Conservation (phyloP, 2,329 filamentous ascomycete genomes). For the Aureobasidium namibiae region DNA sequence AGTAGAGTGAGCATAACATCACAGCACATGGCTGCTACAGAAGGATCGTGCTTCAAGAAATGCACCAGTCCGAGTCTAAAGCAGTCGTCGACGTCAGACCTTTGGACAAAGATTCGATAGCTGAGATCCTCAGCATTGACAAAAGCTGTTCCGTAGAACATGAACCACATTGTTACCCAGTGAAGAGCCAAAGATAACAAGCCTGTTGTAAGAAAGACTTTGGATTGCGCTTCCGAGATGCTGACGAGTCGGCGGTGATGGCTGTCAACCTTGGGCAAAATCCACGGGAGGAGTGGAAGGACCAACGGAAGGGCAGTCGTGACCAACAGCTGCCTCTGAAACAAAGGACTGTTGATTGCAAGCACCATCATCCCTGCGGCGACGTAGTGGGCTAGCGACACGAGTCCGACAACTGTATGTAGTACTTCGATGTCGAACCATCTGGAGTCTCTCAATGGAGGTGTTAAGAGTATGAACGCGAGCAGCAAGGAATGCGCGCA, state of each 20-base stretch:
- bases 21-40: slow-evolving; percentile 46
- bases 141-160: background rate
- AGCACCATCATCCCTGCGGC: background rate
- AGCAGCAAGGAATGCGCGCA: slow-evolving; percentile 4
- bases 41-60: slow-evolving; percentile 39
- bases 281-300: background rate
- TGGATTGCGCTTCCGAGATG: background rate
- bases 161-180: background rate
- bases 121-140: background rate
- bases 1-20: slow-evolving; percentile 35
- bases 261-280: background rate
- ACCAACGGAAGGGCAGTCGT: background rate
- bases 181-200: background rate
- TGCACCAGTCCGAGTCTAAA: slow-evolving; percentile 32
- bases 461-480: background rate
- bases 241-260: background rate
- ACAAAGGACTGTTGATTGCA: background rate
- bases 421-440: background rate
- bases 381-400: background rate
- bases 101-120: background rate
- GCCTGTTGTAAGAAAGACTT: background rate
- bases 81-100: background rate
- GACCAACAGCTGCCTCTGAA: background rate
- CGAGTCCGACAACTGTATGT: background rate
- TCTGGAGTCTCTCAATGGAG: background rate